Percentiles rank a stretch among this genome's conserved stretches.
These are phyloP conservation scores for Cystoisospora suis DNA, from an alignment of 169 alveolate species.

Conservation along the genomic window DNA sequence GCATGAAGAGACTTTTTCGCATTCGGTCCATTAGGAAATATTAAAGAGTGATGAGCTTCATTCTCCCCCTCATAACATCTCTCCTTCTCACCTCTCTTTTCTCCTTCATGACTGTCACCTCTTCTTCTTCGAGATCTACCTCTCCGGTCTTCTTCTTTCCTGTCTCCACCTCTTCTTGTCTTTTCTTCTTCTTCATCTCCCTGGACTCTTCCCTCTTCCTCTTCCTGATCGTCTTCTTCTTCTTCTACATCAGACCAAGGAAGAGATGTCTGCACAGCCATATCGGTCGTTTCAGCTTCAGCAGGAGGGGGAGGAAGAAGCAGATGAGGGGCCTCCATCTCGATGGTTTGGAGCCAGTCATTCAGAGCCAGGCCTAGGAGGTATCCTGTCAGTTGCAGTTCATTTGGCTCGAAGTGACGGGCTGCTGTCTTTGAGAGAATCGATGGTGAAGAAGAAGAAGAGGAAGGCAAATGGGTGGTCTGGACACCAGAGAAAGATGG, in stretches of 20 bases:
- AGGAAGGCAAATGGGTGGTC: too few species aligned
- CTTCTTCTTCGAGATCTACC: background rate
- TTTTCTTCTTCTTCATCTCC: background rate
- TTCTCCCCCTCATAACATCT: background rate
- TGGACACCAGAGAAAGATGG: too few species aligned
- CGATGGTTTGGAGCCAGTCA: background rate
- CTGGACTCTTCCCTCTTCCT: background rate
- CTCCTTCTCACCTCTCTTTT: background rate
- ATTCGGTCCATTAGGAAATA: too few species aligned
- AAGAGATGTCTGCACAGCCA: slow-evolving; percentile 5
- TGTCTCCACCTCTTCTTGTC: background rate
- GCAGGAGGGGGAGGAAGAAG: slow-evolving; percentile 13
- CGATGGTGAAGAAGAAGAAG: background rate
- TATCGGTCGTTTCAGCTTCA: background rate
- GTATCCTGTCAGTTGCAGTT: slow-evolving; percentile 7
- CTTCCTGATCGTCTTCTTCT: background rate
- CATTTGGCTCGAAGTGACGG: slow-evolving; percentile 3
- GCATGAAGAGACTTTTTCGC: too few species aligned
- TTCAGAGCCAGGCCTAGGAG: background rate
- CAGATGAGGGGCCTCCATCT: background rate
- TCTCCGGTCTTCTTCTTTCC: background rate
- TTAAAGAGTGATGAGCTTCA: background rate
- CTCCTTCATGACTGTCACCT: background rate
- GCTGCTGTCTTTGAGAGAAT: background rate
- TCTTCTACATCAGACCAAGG: background rate